A percentile compares a stretch with the other conserved stretches of the same genome.
Evolutionary conservation across 371 early-diverging fungal genomes (phyloP).

Genomic region (Gilbertella persicaria): DNA sequence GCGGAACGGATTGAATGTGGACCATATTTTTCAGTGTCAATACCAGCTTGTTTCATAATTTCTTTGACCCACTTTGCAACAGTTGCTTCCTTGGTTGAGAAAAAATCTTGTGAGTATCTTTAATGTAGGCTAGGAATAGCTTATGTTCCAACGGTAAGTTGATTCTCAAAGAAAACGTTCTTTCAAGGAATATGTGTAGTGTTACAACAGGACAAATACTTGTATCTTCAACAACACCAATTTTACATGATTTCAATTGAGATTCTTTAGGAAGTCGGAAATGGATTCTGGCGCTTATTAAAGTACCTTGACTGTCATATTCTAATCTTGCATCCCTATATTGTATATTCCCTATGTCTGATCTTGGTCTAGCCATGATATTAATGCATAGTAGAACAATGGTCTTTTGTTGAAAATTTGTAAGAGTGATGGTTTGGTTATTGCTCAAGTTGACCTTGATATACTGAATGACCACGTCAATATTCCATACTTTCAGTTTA

Average conservation of each 20-base stretch:
- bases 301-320: neutral
- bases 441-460: neutral
- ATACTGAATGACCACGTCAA: neutral
- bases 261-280: conserved; percentile 1
- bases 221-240: too few relatives aligned
- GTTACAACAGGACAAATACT: neutral
- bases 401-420: neutral
- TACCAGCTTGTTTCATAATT: neutral
- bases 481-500: neutral
- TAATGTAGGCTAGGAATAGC: neutral
- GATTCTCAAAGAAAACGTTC: neutral
- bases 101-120: neutral
- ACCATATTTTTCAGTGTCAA: neutral
- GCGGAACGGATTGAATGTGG: conserved; percentile 8
- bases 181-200: neutral
- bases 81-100: neutral
- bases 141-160: neutral
- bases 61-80: neutral
- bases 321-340: neutral
- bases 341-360: conserved; percentile 1
- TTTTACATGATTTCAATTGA: too few relatives aligned
- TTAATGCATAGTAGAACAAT: neutral
- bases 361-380: neutral
- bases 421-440: neutral
- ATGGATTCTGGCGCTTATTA: neutral